phyloP scores from a whole-genome alignment of 805 yeast species.

The Scheffersomyces lignosus region DNA sequence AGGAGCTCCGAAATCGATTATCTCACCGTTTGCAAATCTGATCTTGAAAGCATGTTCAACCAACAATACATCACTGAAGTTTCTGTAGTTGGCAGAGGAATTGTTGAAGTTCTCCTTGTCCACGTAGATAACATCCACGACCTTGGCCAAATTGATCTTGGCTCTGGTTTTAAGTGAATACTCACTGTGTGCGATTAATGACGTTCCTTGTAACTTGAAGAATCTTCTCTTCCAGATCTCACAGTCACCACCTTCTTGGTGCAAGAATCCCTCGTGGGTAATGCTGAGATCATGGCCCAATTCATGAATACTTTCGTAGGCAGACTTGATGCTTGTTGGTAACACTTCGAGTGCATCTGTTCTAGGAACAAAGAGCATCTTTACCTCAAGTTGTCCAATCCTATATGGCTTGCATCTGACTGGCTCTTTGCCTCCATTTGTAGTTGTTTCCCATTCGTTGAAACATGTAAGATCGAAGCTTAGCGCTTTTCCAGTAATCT shows the following conservation, averaged over 20 bases:
- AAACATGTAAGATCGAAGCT: constrained; percentile 60
- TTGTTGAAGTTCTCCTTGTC: constrained; percentile 35
- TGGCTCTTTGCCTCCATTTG: constrained; percentile 19
- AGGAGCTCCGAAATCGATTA: constrained; percentile 84
- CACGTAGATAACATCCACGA: constrained; percentile 49
- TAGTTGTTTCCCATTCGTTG: constrained; percentile 74
- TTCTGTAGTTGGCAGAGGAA: constrained; percentile 44
- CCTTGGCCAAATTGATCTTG: constrained; percentile 71
- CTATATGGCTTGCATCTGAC: constrained; percentile 49
- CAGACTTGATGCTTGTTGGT: constrained; percentile 65
- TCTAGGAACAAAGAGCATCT: constrained; percentile 70
- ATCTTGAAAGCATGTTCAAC: constrained; percentile 76
- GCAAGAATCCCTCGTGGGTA: constrained; percentile 64
- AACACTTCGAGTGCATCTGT: constrained; percentile 57
- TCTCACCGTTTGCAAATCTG: constrained; percentile 75
- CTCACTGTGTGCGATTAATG: constrained; percentile 76
- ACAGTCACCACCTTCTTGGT: constrained; percentile 93
- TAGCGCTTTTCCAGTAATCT: constrained; percentile 52
- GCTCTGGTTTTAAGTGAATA: constrained; percentile 67
- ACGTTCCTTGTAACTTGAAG: constrained; percentile 70
- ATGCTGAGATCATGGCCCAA: constrained; percentile 24
- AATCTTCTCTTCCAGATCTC: constrained; percentile 69
- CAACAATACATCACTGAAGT: constrained; percentile 69
- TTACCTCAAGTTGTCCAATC: constrained; percentile 66
- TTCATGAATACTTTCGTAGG: constrained; percentile 35